These are phyloP conservation scores for Arctostaphylos glauca DNA, from an alignment of 148 eudicot species.

Conservation along the genomic window DNA sequence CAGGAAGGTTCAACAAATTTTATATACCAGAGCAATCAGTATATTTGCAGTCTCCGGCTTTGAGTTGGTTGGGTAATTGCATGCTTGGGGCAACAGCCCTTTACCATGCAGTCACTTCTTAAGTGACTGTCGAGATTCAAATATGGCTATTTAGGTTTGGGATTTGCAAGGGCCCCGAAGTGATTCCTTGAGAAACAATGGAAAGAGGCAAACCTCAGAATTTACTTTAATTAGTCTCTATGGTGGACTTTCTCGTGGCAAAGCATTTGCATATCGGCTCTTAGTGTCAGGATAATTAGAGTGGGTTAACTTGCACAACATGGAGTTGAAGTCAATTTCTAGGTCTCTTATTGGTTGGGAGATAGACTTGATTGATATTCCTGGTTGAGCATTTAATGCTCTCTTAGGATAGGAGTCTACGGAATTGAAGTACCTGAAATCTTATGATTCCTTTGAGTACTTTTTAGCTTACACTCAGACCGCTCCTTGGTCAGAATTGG, in stretches of 20 bases:
- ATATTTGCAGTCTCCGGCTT: not conserved
- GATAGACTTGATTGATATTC: not conserved
- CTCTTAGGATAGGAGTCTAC: not conserved
- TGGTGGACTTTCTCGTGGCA: not conserved
- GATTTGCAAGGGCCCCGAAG: not conserved
- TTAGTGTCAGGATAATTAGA: not conserved
- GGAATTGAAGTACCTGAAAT: constrained; percentile 3
- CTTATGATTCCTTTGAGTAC: not conserved
- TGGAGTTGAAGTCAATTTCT: not conserved
- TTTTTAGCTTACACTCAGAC: not conserved
- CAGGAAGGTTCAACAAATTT: not conserved
- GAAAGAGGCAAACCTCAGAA: not conserved
- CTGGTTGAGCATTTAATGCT: not conserved
- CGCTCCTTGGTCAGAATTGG: not conserved
- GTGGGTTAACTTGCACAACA: not conserved
- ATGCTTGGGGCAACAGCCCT: not conserved
- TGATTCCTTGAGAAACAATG: not conserved
- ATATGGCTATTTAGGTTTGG: not conserved
- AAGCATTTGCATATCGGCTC: not conserved
- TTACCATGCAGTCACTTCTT: not conserved
- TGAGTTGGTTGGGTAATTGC: not conserved
- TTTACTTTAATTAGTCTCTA: not conserved
- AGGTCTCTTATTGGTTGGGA: not conserved
- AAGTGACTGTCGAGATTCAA: not conserved
- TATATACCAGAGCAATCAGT: not conserved